Evolutionary conservation across 257 asterid species (phyloP).

Genomic region (Salvia rosmarinus): DNA sequence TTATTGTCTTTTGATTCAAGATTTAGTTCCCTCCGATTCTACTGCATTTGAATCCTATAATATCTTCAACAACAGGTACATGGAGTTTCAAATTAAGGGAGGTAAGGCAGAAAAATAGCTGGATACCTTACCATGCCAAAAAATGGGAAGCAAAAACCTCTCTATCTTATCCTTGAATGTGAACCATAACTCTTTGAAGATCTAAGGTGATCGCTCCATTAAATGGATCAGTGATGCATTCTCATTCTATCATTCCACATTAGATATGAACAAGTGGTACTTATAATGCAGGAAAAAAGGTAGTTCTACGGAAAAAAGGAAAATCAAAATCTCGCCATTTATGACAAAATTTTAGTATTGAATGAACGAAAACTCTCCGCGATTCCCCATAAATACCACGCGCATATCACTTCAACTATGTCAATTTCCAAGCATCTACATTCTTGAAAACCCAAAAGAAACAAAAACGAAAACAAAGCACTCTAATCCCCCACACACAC

Average conservation of each 20-base stretch:
- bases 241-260: conserved; percentile 3
- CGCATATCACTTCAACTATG: conserved; percentile 21
- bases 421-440: background rate
- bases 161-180: too few species aligned
- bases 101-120: background rate
- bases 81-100: background rate
- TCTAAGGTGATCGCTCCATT: conserved; percentile 15
- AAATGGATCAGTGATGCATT: conserved; percentile 21
- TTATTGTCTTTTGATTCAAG: background rate
- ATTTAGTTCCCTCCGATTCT: conserved; percentile 13
- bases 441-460: background rate
- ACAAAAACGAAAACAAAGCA: background rate
- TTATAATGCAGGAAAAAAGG: background rate
- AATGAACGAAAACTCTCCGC: conserved; percentile 15
- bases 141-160: too few species aligned
- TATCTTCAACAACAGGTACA: background rate
- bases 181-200: conserved; percentile 15
- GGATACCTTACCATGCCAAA: background rate
- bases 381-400: background rate
- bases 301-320: background rate
- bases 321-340: conserved; percentile 19
- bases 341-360: conserved; percentile 10
- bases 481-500: background rate
- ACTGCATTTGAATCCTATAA: background rate
- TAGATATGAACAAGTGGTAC: background rate